Base-by-base conservation (phyloP, 257 asterid genomes). In the Salvia rosmarinus region DNA sequence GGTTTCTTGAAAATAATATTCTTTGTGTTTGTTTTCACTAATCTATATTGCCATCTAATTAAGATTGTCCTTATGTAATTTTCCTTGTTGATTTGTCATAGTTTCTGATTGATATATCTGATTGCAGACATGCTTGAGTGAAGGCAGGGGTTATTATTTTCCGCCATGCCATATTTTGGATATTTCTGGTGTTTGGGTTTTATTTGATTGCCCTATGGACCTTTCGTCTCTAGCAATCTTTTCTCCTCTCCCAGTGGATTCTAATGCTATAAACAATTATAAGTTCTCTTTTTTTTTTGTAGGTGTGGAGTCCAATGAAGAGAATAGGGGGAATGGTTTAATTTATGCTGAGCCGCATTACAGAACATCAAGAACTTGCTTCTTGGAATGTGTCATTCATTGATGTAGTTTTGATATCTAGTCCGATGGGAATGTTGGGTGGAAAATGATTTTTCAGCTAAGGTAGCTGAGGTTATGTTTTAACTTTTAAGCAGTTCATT, bases 81-180 rank as follows among this genome's bases (percentile, higher is more conserved):
- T 23, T 17, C 5, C 10, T 43, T 44, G 51, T 72, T 62, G 61
- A 69, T 57, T 62, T 35, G 4, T 30, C 37, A 12, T 64, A 54
- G 64, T 47, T 68, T 61, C 67, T 39, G 58, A 52, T 12, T 20
- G 19, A 34, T 46, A 42, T 72, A 66, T 67, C 70, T 55, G 50
- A 63, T 64, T 85, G 87, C 91, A 90, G 97, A 87, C 90, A 39
- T 92, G 97, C 82, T 85, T 92, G 82, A 92, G 89, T 50, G 85
- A 85, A 73, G 98, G 97, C 71, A 80, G 71, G 64, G 96, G 95
- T 13, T 88, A 71, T 51, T 77, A 90, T 73, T 90, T 87, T 81
- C 98, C 98, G 9, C 91, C 98, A 50, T 90, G 91, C 85, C 90
- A 85, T 82, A 78, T 90, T 65, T 64, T 90, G 74, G 86, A 87